Evolutionary conservation across 2,329 filamentous ascomycete species (phyloP).

Genomic region (Fusarium chuoi): DNA sequence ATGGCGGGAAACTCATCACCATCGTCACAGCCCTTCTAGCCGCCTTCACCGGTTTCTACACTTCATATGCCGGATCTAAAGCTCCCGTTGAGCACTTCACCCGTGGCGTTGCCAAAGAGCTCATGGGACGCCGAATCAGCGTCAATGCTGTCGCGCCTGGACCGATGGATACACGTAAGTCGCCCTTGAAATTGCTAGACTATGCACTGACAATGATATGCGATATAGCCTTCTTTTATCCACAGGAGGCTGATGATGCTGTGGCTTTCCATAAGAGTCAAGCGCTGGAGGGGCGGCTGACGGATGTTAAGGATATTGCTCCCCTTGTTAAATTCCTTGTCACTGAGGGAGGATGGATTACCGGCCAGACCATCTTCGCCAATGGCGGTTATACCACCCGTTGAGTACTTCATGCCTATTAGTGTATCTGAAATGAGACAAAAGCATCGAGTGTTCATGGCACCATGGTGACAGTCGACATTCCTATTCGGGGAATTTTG

Average conservation of each 20-base stretch:
- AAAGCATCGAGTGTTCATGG: rapidly evolving
- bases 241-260: not conserved
- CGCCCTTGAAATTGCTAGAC: rapidly evolving
- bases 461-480: rapidly evolving
- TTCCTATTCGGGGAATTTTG: not conserved
- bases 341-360: not conserved
- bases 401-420: rapidly evolving
- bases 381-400: not conserved
- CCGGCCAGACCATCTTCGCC: not conserved
- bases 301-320: not conserved
- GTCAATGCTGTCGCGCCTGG: not conserved
- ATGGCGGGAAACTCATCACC: not conserved
- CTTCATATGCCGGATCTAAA: not conserved
- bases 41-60: not conserved
- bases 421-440: rapidly evolving
- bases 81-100: not conserved
- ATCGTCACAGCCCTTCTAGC: not conserved
- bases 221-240: not conserved
- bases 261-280: not conserved
- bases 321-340: not conserved
- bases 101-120: not conserved
- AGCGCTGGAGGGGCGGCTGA: not conserved
- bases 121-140: not conserved
- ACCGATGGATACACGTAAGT: not conserved
- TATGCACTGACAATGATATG: rapidly evolving